Percentiles rank a stretch among this genome's conserved stretches.
Evolutionary conservation across 306 rosid genomes (phyloP).

Genomic region (Abrus pulchellus): DNA sequence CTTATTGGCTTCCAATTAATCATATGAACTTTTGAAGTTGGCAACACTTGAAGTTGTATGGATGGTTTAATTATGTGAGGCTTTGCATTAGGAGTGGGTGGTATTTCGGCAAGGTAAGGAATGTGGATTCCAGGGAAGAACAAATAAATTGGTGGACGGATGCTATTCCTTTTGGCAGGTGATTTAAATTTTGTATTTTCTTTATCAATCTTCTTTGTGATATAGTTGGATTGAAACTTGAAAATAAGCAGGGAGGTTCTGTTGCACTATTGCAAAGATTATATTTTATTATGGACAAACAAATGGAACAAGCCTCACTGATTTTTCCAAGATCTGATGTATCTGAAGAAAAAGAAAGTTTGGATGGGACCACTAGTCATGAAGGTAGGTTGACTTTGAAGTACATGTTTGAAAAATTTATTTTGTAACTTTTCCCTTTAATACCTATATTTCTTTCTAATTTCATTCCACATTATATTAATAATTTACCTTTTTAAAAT

Average conservation of each 20-base stretch:
- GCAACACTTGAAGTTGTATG: background rate
- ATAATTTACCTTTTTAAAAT: conserved; percentile 35
- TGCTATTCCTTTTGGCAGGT: conserved; percentile 99
- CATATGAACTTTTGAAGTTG: conserved; percentile 8
- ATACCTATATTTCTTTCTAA: conserved; percentile 18
- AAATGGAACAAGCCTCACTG: conserved; percentile 47
- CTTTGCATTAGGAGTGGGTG: conserved; percentile 78
- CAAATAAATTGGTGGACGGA: conserved; percentile 95
- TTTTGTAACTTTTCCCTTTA: background rate
- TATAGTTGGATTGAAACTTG: conserved; percentile 48
- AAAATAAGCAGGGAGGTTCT: conserved; percentile 78
- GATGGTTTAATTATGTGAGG: conserved; percentile 26
- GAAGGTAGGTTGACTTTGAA: conserved; percentile 51
- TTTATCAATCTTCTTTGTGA: conserved; percentile 33
- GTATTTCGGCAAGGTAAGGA: conserved; percentile 90
- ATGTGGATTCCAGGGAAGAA: conserved; percentile 96
- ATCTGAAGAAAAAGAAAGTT: conserved; percentile 43
- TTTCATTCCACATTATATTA: conserved; percentile 23
- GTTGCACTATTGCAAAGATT: conserved; percentile 80
- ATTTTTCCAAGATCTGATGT: conserved; percentile 44
- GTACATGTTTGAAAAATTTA: background rate
- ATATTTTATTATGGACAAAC: conserved; percentile 59
- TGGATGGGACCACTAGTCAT: conserved; percentile 54
- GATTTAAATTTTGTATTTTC: conserved; percentile 38
- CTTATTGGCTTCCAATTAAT: conserved; percentile 21